Base-by-base conservation (phyloP, 306 rosid species). In the Sindora glabra region DNA sequence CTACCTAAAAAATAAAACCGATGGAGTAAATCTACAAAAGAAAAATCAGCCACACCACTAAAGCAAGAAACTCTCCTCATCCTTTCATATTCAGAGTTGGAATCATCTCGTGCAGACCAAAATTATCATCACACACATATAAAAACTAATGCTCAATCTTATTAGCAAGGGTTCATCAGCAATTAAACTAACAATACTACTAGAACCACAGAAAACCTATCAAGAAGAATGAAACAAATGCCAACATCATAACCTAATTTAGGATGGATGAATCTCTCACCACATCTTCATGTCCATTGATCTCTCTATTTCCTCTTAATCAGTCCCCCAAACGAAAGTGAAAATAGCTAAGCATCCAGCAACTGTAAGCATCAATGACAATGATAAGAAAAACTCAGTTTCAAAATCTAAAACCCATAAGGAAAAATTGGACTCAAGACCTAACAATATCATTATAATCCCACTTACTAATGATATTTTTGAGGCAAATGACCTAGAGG, bases 281-380 rank as follows among this genome's bases (percentile, higher is more conserved):
- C 96, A 87, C 89, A 87, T n/a, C n/a, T n/a, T 75, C 30, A 84
- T 69, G 74, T 82, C 89, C 89, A 82, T 79, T 8, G 92, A 82
- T 38, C 56, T 70, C 64, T 79, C 89, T 27, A 85, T 87, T 77
- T 82, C 89, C 67, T 87, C 92, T 58, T 74, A 64, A 65, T 84
- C 85, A 70, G 42, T 75, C 47, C 85, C 92, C 30, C 96, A 92
- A 55, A 87, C 83, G 60, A 87, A 87, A 47, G 87, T 87, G 69
- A 82, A 62, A 42, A 87, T 48, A 26, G 92, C 92, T 77, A 87
- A 77, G 67, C 96, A 87, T 78, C 87, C 56, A 87, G 75, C 59
- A 84, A 75, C 96, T 87, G 73, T 14, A 70, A 62, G 55, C 40
- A 75, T 10, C 24, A 40, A 56, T 18, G 21, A 7, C 39, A 49